phyloP scores from a whole-genome alignment of 1,284 basidiomycete genomes.

The Cystobasidiaceae sp. region DNA sequence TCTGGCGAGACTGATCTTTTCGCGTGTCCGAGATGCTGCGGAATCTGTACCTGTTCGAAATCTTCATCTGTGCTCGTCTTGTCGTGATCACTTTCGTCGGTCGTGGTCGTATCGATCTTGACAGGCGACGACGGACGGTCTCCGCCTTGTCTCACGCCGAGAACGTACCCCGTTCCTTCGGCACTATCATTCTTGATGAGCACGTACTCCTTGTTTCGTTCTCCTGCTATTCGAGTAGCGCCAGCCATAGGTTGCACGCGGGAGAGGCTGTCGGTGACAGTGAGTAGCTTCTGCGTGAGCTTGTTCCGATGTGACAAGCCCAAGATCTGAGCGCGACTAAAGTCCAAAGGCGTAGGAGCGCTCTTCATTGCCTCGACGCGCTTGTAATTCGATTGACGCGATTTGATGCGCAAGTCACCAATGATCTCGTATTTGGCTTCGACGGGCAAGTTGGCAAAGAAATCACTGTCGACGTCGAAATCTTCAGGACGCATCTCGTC shows the following conservation, averaged over 20 bases:
- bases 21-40: not conserved
- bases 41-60: slow-evolving; percentile 33
- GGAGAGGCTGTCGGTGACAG: slow-evolving; percentile 86
- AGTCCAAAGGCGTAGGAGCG: slow-evolving; percentile 82
- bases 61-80: slow-evolving; percentile 36
- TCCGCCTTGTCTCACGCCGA: slow-evolving; percentile 77
- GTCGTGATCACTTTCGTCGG: slow-evolving; percentile 37
- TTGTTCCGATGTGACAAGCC: slow-evolving; percentile 83
- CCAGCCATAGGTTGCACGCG: slow-evolving; percentile 62
- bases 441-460: slow-evolving; percentile 82
- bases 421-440: slow-evolving; percentile 98
- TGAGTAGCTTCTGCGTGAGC: slow-evolving; percentile 89
- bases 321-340: slow-evolving; percentile 89
- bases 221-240: slow-evolving; percentile 77
- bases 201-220: slow-evolving; percentile 88
- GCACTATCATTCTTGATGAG: slow-evolving; percentile 78
- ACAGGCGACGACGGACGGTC: slow-evolving; percentile 67
- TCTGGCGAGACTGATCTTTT: slow-evolving; percentile 6
- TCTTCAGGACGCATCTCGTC: slow-evolving; percentile 89
- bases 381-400: slow-evolving; percentile 85
- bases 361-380: slow-evolving; percentile 84
- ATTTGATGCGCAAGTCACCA: slow-evolving; percentile 83
- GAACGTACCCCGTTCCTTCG: slow-evolving; percentile 81
- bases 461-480: slow-evolving; percentile 74
- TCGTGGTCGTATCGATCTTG: slow-evolving; percentile 57